These are phyloP conservation scores for Pelargonium nanum DNA, from an alignment of 345 rosid species.

Conservation along the genomic window DNA sequence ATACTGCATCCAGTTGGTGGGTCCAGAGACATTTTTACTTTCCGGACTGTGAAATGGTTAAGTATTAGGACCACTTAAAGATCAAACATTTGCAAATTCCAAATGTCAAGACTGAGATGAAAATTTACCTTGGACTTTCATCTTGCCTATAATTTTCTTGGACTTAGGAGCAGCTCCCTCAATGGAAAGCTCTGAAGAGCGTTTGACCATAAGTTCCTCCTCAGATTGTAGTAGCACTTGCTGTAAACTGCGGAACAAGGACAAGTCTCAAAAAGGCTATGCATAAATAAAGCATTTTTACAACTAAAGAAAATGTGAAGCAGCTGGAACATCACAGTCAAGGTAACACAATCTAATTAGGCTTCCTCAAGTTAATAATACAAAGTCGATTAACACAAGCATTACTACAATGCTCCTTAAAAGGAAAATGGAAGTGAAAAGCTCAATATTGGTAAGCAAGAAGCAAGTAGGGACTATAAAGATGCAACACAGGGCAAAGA, in stretches of 20 bases:
- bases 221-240: constrained; percentile 82
- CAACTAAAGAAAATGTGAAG: constrained; percentile 1
- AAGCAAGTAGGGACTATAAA: not conserved
- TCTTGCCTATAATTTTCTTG: constrained; percentile 75
- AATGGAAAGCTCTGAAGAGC: constrained; percentile 44
- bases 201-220: constrained; percentile 71
- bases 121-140: constrained; percentile 84
- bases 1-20: constrained; percentile 81
- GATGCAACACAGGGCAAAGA: too few relatives aligned
- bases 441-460: not conserved
- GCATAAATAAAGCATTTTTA: not conserved
- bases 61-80: constrained; percentile 8
- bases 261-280: not conserved
- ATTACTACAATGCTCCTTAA: not conserved
- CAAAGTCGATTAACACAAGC: not conserved
- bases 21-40: constrained; percentile 64
- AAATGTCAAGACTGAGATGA: constrained; percentile 1
- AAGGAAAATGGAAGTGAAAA: not conserved
- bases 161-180: constrained; percentile 66
- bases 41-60: constrained; percentile 55
- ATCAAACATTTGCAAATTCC: not conserved
- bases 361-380: not conserved
- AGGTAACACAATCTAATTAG: not conserved
- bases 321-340: not conserved
- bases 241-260: constrained; percentile 41